Conservation (phyloP, 345 rosid genomes). For the Luvunga scandens region DNA sequence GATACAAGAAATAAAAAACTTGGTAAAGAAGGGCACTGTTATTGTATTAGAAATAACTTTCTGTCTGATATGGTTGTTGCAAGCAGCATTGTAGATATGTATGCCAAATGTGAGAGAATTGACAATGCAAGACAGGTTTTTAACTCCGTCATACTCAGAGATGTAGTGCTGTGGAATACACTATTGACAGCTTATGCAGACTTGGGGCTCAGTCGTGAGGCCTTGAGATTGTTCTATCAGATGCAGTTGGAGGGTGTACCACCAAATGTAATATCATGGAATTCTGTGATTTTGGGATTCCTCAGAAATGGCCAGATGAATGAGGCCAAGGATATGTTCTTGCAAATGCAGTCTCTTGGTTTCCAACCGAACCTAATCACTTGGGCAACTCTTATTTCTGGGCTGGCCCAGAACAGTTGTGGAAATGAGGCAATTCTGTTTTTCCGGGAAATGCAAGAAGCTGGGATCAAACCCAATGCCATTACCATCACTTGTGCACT, state of each 20-base stretch:
- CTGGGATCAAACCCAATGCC: conserved; percentile 45
- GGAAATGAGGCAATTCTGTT: conserved; percentile 37
- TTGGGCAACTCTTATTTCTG: conserved; percentile 59
- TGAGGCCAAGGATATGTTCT: conserved; percentile 61
- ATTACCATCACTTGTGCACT: conserved; percentile 45
- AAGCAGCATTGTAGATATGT: conserved; percentile 52
- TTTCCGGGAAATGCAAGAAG: conserved; percentile 55
- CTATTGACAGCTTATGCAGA: conserved; percentile 64
- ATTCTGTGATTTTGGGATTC: conserved; percentile 55
- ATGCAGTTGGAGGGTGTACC: conserved; percentile 74
- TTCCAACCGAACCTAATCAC: conserved; percentile 45
- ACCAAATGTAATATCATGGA: conserved; percentile 65
- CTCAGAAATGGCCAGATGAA: conserved; percentile 45
- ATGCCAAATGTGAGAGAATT: conserved; percentile 57
- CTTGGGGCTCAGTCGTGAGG: conserved; percentile 49
- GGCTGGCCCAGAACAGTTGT: conserved; percentile 50
- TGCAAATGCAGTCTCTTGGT: conserved; percentile 54
- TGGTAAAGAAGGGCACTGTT: conserved; percentile 66
- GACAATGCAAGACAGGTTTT: conserved; percentile 50
- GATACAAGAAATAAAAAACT: conserved; percentile 34
- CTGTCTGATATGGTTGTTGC: conserved; percentile 54
- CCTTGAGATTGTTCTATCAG: conserved; percentile 61
- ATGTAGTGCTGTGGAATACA: conserved; percentile 62
- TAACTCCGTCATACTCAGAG: conserved; percentile 38
- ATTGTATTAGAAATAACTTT: conserved; percentile 57